phyloP scores from a whole-genome alignment of 2,329 filamentous ascomycete genomes.

The Sarocladium kiliense region DNA sequence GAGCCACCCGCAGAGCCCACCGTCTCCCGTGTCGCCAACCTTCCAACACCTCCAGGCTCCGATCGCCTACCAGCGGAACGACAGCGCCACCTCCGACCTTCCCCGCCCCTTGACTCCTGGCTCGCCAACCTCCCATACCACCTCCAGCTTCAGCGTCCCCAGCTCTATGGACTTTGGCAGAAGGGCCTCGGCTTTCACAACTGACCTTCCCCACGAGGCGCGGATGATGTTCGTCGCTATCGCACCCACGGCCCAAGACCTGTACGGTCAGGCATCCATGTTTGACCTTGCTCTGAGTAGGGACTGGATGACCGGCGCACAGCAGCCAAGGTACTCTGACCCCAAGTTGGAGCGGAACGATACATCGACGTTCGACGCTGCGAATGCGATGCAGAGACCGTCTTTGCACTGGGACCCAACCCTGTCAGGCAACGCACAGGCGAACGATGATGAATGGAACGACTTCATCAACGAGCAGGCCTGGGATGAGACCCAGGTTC shows the following conservation, averaged over 20 bases:
- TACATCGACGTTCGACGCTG: not conserved
- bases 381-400: constrained; percentile 7
- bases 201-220: constrained; percentile 35
- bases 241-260: constrained; percentile 3
- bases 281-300: not conserved
- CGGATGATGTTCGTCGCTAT: constrained; percentile 34
- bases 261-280: constrained; percentile 15
- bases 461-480: constrained; percentile 24
- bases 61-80: constrained; percentile 18
- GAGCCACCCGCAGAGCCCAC: constrained; percentile 14
- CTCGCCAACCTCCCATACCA: constrained; percentile 16
- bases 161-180: constrained; percentile 15
- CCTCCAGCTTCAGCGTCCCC: constrained; percentile 18
- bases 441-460: constrained; percentile 25
- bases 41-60: constrained; percentile 14
- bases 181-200: constrained; percentile 32
- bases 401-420: constrained; percentile 3
- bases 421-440: not conserved
- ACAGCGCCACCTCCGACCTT: constrained; percentile 17
- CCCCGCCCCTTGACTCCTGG: constrained; percentile 22
- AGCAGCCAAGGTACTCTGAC: not conserved
- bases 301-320: constrained; percentile 1
- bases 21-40: constrained; percentile 13
- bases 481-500: constrained; percentile 13
- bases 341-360: constrained; percentile 4